Evolutionary conservation across 2,329 filamentous ascomycete species (phyloP).

Genomic region (Fusarium palustre): DNA sequence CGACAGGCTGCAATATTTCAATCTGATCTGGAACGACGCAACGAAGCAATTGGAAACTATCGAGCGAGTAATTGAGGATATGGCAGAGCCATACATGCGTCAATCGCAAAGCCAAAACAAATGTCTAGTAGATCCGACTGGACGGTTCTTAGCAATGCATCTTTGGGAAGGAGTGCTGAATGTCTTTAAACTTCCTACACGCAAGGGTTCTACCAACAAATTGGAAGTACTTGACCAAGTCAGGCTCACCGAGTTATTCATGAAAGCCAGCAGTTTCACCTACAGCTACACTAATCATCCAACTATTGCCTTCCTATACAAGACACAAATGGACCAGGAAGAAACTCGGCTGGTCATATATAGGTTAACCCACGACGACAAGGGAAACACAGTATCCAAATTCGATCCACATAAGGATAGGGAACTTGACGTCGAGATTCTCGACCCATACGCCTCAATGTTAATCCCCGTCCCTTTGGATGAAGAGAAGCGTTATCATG

Average conservation of each 20-base stretch:
- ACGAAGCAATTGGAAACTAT: conserved; percentile 63
- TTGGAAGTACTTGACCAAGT: conserved; percentile 66
- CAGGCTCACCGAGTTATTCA: conserved; percentile 69
- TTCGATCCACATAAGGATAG: conserved; percentile 69
- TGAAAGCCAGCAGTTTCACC: conserved; percentile 68
- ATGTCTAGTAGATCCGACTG: conserved; percentile 85
- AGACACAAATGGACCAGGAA: conserved; percentile 62
- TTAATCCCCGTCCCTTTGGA: conserved; percentile 72
- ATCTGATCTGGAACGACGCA: conserved; percentile 80
- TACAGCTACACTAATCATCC: conserved; percentile 70
- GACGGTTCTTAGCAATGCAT: conserved; percentile 68
- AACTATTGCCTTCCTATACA: conserved; percentile 69
- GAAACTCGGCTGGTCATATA: conserved; percentile 70
- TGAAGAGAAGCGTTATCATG: conserved; percentile 70
- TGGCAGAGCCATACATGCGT: conserved; percentile 71
- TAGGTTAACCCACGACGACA: conserved; percentile 68
- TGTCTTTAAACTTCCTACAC: conserved; percentile 62
- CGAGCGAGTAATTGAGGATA: conserved; percentile 64
- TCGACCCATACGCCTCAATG: conserved; percentile 68
- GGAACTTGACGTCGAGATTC: conserved; percentile 64
- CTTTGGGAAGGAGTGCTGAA: conserved; percentile 71
- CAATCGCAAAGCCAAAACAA: conserved; percentile 86
- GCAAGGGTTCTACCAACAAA: conserved; percentile 59
- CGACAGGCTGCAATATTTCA: conserved; percentile 91
- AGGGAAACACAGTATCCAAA: conserved; percentile 63